Evolutionary conservation across 345 rosid species (phyloP), one percentile per base, ranked within the genome.

Genomic region (Dipteronia dyeriana): DNA sequence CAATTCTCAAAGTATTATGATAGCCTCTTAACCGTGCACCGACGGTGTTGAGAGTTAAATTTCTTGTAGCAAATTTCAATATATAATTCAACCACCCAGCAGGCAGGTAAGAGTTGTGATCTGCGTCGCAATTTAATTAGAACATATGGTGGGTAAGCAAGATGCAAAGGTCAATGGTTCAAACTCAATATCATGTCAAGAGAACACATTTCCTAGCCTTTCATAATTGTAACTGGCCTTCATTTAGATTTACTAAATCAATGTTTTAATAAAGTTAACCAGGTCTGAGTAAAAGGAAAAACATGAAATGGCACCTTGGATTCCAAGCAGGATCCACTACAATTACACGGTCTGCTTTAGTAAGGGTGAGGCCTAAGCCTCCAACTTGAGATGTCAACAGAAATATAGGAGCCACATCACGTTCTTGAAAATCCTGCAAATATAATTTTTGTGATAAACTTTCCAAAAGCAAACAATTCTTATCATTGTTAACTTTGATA

Each of bases 281-380:
- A 66, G 72, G 63, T 75, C 5, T 49, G 19, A 56, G 51, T 17
- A 66, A 22, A 68, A 63, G 59, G 20, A 72, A 76, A 79, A 66
- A 38, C 29, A 22, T 57, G 68, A 47, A 16, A 39, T 61, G 62
- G 66, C 74, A 95, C 98, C 98, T 95, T 34, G 98, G 98, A 71
- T 95, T 95, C 98, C 98, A 95, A 68, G 98, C 98, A 80, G 98
- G 97, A 85, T 95, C 98, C 59, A 93, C 97, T 74, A 91, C 98
- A 84, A 95, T 96, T 56, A 96, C 99, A 51, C 97, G 99, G 75
- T 96, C 99, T 39, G 99, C 99, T 81, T 89, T 92, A 57, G 98
- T 96, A 64, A 96, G 92, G 20, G 99, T 96, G 64, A 96, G 99
- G 80, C 99, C 99, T 25, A 96, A 95, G 75, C 99, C 99, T 66